Base-by-base conservation (phyloP, 1,284 basidiomycete genomes). In the Rhodotorula sp. region DNA sequence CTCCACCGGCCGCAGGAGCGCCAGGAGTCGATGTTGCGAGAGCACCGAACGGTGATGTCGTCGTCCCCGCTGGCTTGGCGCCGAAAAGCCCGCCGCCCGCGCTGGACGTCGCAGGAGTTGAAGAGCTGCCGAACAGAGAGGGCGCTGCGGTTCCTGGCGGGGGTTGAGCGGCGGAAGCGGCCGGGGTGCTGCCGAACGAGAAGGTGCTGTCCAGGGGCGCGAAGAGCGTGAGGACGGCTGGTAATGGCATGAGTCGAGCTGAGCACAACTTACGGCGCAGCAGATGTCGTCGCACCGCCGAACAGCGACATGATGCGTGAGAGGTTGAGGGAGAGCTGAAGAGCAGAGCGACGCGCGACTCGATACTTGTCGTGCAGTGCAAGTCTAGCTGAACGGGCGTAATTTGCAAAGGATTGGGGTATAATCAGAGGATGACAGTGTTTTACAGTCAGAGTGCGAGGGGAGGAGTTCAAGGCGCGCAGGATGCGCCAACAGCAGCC, bases 171-270 rank as follows among this genome's bases (percentile, higher is more conserved):
- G 51, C 4, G 24, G 67, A 39, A 11, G 60, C 30, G 11, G 63
- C 20, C n/a, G 62, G 39, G 15, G 63, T 44, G n/a, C 30, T 39
- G n/a, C 68, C 68, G 29, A 70, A 70, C 19, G 59, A 60, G 58
- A 64, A 68, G 10, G 56, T 47, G 24, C 66, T 68, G 52, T 24
- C 17, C 1, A 20, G 0, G 7, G 22, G 15, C 24, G 47, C 13
- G 27, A 44, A 17, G 24, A 48, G 8, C 19, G n/a, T 54, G 13
- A 17, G 17, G 8, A 17, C 39, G 52, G 30, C 15, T 7, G 8
- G 44, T 20, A 4, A 24, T 11, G 27, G 52, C 9, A 24, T 2
- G 30, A 47, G 15, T 17, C 15, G 15, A 30, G 30, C 10, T 19
- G 2, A 11, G 24, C 39, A 19, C 13, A 54, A 32, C 53, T 39